phyloP scores from a whole-genome alignment of 169 alveolate species.

The Theileria sp. region DNA sequence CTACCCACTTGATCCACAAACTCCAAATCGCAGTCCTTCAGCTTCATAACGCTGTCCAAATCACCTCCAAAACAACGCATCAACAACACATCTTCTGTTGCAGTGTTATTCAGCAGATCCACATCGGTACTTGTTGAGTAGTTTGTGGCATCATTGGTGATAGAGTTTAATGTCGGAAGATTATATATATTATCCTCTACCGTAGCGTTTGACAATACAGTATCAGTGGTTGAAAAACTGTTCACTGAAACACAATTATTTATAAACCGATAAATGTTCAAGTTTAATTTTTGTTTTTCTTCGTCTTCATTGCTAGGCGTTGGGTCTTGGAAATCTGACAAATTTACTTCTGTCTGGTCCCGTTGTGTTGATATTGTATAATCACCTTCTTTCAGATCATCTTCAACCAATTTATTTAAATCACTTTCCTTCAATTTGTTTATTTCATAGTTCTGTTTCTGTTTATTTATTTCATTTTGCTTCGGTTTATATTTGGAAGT shows the following conservation, averaged over 20 bases:
- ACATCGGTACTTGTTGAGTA: background rate
- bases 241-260: conserved; percentile 38
- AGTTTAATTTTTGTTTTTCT: conserved; percentile 37
- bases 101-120: background rate
- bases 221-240: background rate
- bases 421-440: background rate
- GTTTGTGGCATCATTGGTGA: background rate
- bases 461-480: background rate
- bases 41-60: conserved; percentile 66
- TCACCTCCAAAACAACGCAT: conserved; percentile 71
- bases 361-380: conserved; percentile 4
- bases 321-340: conserved; percentile 10
- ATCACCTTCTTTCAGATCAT: background rate
- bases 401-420: background rate
- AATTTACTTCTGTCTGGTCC: conserved; percentile 5
- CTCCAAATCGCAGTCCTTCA: conserved; percentile 65
- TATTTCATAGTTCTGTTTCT: background rate
- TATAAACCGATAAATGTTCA: conserved; percentile 55
- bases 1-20: conserved; percentile 83
- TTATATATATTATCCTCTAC: background rate
- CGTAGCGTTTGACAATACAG: background rate
- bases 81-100: conserved; percentile 10
- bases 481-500: background rate
- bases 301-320: conserved; percentile 12
- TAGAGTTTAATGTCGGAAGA: background rate